These are phyloP conservation scores for Vanilla planifolia DNA, from an alignment of 106 monocot species.

Conservation along the genomic window DNA sequence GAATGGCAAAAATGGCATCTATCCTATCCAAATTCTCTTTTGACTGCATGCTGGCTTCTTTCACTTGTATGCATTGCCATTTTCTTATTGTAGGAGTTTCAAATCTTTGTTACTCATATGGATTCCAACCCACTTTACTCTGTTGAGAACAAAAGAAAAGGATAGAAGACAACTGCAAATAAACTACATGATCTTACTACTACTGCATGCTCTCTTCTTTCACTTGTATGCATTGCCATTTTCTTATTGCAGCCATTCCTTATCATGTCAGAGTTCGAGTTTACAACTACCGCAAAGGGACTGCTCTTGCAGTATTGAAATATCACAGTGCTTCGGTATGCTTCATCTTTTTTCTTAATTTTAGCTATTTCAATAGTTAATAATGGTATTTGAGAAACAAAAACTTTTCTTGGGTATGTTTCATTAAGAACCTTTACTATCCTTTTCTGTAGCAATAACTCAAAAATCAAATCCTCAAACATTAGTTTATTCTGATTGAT, in stretches of 20 bases:
- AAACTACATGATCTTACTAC: background rate
- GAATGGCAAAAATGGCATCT: too few species aligned
- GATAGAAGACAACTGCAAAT: background rate
- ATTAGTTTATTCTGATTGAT: background rate
- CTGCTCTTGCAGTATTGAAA: conserved; percentile 77
- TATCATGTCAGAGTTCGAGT: conserved; percentile 56
- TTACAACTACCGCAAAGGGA: conserved; percentile 88
- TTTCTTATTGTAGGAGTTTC: background rate
- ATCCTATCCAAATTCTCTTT: too few species aligned
- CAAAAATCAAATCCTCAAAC: background rate
- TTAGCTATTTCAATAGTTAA: background rate
- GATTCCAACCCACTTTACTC: background rate
- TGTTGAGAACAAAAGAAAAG: background rate
- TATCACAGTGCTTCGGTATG: conserved; percentile 91
- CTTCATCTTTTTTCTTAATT: background rate
- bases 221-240: background rate
- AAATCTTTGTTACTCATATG: background rate
- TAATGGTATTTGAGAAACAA: background rate
- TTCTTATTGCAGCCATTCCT: background rate
- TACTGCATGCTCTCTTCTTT: background rate
- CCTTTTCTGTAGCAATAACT: background rate
- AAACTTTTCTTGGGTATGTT: background rate
- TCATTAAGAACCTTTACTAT: background rate
- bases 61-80: background rate
- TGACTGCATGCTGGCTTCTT: background rate